Evolutionary conservation across 78 protist species (phyloP), one percentile per base, ranked within the genome.

Genomic region (Protostelium mycophagum): DNA sequence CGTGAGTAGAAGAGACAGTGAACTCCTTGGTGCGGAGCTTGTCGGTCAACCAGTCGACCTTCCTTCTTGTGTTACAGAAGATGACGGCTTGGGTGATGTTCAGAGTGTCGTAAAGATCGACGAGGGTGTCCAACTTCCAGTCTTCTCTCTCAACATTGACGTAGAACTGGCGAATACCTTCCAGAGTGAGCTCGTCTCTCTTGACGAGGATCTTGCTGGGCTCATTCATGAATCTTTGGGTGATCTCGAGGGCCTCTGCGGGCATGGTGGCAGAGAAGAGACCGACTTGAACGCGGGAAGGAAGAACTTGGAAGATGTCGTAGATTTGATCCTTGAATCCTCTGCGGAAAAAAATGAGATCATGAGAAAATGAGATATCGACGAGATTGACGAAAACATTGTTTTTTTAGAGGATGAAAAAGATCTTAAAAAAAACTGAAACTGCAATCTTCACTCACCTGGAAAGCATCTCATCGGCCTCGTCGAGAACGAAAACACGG

Each of bases 381-480:
- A 23, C 34, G 10, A 85, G 35, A 0, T 16, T 28, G 37, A 85
- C 63, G 29, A n/a, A n/a, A n/a, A n/a, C n/a, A n/a, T n/a, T 34
- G n/a, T 35, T 85, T 28, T 1, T 25, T 28, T 0, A 25, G 37
- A 35, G 37, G 29, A 35, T 28, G 87, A 23, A 37, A 34, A 85
- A 34, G n/a, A n/a, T n/a, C n/a, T n/a, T n/a, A n/a, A n/a, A 16
- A 34, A 85, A 34, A 85, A 35, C n/a, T 37, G 37, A 35, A n/a
- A 35, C 34, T 37, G 25, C 87, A n/a, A 51, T 51, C n/a, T n/a
- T n/a, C 5, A 51, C 16, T 51, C 73, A 51, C 73, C 73, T 97
- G 29, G 98, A 95, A 38, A 99, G 98, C 99, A 99, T 98, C 93
- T 99, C 99, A 88, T 99, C 99, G 39, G 99, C 99, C 90, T 99